Evolutionary conservation across 2,329 filamentous ascomycete genomes (phyloP).

Genomic region (Penicillium capsulatum): DNA sequence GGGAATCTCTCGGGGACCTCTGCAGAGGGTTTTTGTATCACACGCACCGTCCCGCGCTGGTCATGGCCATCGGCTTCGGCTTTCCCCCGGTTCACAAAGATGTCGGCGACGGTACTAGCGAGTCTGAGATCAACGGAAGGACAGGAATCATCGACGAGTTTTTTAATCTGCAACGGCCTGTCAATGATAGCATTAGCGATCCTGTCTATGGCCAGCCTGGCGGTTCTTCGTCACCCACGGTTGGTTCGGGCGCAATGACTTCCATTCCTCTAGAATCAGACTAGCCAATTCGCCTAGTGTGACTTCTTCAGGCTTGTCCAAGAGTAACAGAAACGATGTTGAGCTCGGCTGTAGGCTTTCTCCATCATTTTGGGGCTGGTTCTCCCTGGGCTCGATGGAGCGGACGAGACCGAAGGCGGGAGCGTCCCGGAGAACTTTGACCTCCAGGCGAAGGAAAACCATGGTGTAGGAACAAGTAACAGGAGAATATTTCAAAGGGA

Average conservation of each 20-base stretch:
- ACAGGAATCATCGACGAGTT: conserved; percentile 36
- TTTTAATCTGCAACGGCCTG: conserved; percentile 36
- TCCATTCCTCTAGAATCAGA: conserved; percentile 20
- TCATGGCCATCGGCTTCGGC: conserved; percentile 33
- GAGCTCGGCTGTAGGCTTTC: not conserved
- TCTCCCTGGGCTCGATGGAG: conserved; percentile 14
- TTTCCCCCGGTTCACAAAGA: conserved; percentile 38
- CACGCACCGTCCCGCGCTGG: conserved; percentile 33
- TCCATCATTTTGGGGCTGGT: conserved; percentile 1
- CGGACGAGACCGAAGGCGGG: conserved; percentile 13
- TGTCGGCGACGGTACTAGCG: conserved; percentile 35
- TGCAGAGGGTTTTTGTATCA: conserved; percentile 30
- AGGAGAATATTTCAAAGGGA: not conserved
- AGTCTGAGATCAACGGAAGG: conserved; percentile 30
- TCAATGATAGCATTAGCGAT: not conserved
- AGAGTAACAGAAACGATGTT: no score
- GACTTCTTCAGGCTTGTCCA: no score
- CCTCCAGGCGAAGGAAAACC: conserved; percentile 37
- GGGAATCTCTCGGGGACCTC: conserved; percentile 27
- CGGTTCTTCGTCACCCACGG: conserved; percentile 25
- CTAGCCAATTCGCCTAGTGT: no score
- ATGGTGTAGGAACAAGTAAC: conserved; percentile 23
- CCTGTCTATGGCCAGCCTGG: not conserved
- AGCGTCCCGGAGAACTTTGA: conserved; percentile 32
- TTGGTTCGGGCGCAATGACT: conserved; percentile 28